These are phyloP conservation scores for Ophiocordyceps camponoti-saundersi DNA, from an alignment of 2,329 filamentous ascomycete genomes.

Conservation along the genomic window DNA sequence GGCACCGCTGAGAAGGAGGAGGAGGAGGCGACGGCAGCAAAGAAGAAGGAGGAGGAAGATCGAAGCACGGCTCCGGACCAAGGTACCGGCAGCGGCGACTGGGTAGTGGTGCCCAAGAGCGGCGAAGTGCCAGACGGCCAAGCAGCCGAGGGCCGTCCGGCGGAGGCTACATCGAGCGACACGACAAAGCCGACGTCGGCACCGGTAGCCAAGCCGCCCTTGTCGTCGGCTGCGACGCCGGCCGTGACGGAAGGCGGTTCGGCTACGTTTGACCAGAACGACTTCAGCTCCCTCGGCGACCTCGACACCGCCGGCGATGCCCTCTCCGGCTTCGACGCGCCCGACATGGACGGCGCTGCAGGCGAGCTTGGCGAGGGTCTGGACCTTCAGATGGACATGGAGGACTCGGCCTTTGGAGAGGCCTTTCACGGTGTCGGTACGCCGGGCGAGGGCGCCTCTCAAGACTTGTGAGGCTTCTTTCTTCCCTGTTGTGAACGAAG, in stretches of 20 bases:
- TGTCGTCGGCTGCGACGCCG: slow-evolving; percentile 27
- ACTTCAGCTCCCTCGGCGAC: slow-evolving; percentile 47
- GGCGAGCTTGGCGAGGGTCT: slow-evolving; percentile 36
- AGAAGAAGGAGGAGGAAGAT: slow-evolving; percentile 10
- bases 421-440: slow-evolving; percentile 52
- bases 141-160: neutral
- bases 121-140: slow-evolving; percentile 25
- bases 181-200: slow-evolving; percentile 5
- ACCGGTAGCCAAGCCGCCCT: slow-evolving; percentile 3
- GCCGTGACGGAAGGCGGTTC: slow-evolving; percentile 23
- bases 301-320: slow-evolving; percentile 58
- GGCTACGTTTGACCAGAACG: slow-evolving; percentile 33
- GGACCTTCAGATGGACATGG: slow-evolving; percentile 50
- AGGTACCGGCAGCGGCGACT: slow-evolving; percentile 43
- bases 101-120: slow-evolving; percentile 58
- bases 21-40: too few species aligned
- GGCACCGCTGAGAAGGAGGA: too few species aligned
- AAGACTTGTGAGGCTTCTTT: too few species aligned
- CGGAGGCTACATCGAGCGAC: slow-evolving; percentile 2
- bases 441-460: slow-evolving; percentile 10
- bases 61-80: slow-evolving; percentile 29
- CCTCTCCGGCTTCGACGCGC: slow-evolving; percentile 47
- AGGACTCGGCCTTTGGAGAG: slow-evolving; percentile 70
- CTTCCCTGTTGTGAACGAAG: too few species aligned
- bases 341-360: slow-evolving; percentile 26